Evolutionary conservation across 768 basidiomycete species (phyloP).

Genomic region (Tylopilus rubrobrunneus): DNA sequence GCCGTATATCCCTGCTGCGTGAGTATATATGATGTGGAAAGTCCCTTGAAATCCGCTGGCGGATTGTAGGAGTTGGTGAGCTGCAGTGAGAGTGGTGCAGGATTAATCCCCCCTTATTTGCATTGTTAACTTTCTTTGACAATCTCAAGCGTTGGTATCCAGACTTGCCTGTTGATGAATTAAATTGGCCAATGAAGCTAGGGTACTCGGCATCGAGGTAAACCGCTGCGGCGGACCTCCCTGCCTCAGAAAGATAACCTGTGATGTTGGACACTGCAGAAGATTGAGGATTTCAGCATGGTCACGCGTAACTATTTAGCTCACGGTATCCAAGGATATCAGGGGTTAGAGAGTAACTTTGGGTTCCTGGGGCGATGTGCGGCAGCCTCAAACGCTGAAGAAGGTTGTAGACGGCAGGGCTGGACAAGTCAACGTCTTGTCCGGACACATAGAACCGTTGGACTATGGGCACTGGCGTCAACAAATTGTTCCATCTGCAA

Average conservation of each 20-base stretch:
- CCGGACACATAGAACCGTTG: background rate
- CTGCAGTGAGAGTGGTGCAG: too few species aligned
- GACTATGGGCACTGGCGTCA: background rate
- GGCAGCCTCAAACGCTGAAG: background rate
- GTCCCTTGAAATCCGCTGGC: background rate
- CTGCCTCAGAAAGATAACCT: background rate
- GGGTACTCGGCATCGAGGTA: background rate
- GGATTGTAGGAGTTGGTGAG: background rate
- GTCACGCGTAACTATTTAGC: background rate
- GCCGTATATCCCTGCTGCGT: background rate
- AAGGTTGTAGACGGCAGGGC: background rate
- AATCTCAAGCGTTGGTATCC: background rate
- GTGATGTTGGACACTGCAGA: background rate
- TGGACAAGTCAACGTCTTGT: background rate
- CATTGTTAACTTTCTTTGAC: background rate
- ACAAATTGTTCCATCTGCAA: background rate
- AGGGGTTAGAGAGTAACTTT: background rate
- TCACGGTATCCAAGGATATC: background rate
- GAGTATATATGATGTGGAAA: background rate
- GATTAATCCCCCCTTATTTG: background rate
- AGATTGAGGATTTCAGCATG: background rate
- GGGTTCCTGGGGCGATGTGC: background rate
- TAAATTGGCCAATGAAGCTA: background rate
- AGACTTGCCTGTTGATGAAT: background rate
- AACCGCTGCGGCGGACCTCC: background rate